Evolutionary conservation across 805 yeast genomes (phyloP).

Genomic region (Cyberlindnera xylosilytica): DNA sequence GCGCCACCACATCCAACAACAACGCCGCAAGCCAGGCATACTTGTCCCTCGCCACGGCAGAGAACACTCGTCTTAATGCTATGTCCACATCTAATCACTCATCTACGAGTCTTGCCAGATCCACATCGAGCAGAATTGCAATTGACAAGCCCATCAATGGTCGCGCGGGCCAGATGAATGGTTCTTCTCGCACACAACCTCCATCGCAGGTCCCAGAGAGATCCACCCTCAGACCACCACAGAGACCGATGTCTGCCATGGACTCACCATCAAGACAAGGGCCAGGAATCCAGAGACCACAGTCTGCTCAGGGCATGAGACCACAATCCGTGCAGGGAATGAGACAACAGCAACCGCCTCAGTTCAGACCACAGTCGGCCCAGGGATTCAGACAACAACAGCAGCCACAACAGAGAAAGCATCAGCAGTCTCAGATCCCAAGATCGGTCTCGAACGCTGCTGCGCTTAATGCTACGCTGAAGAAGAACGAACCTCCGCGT

Average conservation of each 20-base stretch:
- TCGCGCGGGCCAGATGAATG: background rate
- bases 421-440: slow-evolving; percentile 9
- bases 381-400: slow-evolving; percentile 8
- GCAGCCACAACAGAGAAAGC: background rate
- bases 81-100: slow-evolving; percentile 33
- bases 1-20: too few relatives aligned
- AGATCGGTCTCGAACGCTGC: slow-evolving; percentile 26
- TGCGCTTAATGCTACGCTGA: slow-evolving; percentile 49
- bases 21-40: slow-evolving; percentile 60
- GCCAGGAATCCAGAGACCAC: slow-evolving; percentile 9
- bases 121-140: slow-evolving; percentile 18
- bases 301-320: slow-evolving; percentile 11
- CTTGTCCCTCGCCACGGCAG: slow-evolving; percentile 69
- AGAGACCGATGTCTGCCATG: slow-evolving; percentile 7
- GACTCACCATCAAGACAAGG: slow-evolving; percentile 5
- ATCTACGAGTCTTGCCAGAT: slow-evolving; percentile 27
- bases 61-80: slow-evolving; percentile 73
- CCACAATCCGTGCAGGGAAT: slow-evolving; percentile 4
- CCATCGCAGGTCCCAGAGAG: background rate
- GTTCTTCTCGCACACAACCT: background rate
- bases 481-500: slow-evolving; percentile 36
- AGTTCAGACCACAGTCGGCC: slow-evolving; percentile 11
- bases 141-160: slow-evolving; percentile 14
- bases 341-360: slow-evolving; percentile 5
- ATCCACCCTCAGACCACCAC: slow-evolving; percentile 2